phyloP scores from a whole-genome alignment of 202 grass and related monocot genomes.

The Eragrostis tef region DNA sequence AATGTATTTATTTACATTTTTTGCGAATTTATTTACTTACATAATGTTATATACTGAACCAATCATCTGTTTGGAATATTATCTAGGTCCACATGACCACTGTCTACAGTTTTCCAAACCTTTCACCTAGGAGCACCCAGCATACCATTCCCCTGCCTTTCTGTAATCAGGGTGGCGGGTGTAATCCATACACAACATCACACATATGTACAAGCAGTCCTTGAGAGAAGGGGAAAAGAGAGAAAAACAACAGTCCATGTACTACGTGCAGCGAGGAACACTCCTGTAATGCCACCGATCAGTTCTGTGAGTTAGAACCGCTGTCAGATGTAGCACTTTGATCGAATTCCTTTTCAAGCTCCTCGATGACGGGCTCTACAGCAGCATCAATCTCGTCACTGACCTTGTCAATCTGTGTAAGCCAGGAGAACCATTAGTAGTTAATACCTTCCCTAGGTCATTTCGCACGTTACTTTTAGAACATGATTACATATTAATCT shows the following conservation, averaged over 20 bases:
- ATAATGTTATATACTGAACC: slow-evolving; percentile 4
- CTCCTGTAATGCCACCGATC: slow-evolving; percentile 17
- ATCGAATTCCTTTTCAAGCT: slow-evolving; percentile 52
- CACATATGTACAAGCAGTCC: slow-evolving; percentile 38
- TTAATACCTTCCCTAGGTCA: slow-evolving; percentile 18
- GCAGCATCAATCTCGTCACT: slow-evolving; percentile 57
- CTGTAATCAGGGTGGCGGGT: background rate
- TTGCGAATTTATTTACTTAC: background rate
- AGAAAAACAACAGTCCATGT: background rate
- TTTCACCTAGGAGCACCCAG: background rate
- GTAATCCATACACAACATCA: slow-evolving; percentile 22
- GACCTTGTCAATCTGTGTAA: slow-evolving; percentile 60
- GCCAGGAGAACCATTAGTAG: background rate
- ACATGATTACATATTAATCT: background rate
- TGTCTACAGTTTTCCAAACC: background rate
- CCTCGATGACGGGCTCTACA: slow-evolving; percentile 56
- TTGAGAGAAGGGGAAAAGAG: background rate
- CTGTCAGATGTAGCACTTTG: background rate
- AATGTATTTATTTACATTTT: background rate
- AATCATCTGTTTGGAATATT: background rate
- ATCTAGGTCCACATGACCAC: background rate
- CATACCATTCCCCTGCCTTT: slow-evolving; percentile 21
- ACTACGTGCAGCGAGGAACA: background rate
- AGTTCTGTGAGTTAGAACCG: slow-evolving; percentile 37
- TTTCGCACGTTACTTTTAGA: slow-evolving; percentile 13